These are phyloP conservation scores for Amanita thiersii DNA, from an alignment of 768 basidiomycete species.

Conservation along the genomic window DNA sequence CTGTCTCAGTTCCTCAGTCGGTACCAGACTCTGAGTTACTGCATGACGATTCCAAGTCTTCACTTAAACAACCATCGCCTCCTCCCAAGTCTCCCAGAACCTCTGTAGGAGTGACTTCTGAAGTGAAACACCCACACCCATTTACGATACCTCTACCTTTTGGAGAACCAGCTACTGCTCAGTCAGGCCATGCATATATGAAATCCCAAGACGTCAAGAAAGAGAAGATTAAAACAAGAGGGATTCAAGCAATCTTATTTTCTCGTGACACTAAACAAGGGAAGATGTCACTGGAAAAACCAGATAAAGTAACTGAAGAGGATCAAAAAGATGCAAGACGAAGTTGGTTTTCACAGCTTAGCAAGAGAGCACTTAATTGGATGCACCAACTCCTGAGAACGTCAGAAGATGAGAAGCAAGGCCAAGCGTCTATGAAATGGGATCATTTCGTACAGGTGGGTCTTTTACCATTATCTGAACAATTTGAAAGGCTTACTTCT, in stretches of 20 bases:
- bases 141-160: slow-evolving; percentile 27
- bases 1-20: slow-evolving; percentile 13
- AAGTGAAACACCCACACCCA: slow-evolving; percentile 13
- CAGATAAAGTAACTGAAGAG: slow-evolving; percentile 27
- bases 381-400: slow-evolving; percentile 63
- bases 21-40: slow-evolving; percentile 13
- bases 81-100: slow-evolving; percentile 17
- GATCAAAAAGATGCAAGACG: slow-evolving; percentile 36
- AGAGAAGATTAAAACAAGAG: slow-evolving; percentile 64
- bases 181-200: slow-evolving; percentile 67
- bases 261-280: slow-evolving; percentile 32
- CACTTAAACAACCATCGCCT: slow-evolving; percentile 11
- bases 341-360: slow-evolving; percentile 48
- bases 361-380: slow-evolving; percentile 47
- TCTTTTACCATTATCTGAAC: neutral
- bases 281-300: slow-evolving; percentile 23
- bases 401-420: slow-evolving; percentile 45
- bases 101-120: slow-evolving; percentile 9
- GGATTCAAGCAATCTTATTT: slow-evolving; percentile 47
- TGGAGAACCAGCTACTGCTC: slow-evolving; percentile 43
- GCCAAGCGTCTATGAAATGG: slow-evolving; percentile 64
- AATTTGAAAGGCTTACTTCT: neutral
- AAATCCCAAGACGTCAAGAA: slow-evolving; percentile 42
- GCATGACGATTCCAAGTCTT: neutral
- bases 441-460: slow-evolving; percentile 67